A percentile compares a stretch with the other conserved stretches of the same genome.
Evolutionary conservation across 108 stramenopile genomes (phyloP).

Genomic region (Licmophora abbreviata): DNA sequence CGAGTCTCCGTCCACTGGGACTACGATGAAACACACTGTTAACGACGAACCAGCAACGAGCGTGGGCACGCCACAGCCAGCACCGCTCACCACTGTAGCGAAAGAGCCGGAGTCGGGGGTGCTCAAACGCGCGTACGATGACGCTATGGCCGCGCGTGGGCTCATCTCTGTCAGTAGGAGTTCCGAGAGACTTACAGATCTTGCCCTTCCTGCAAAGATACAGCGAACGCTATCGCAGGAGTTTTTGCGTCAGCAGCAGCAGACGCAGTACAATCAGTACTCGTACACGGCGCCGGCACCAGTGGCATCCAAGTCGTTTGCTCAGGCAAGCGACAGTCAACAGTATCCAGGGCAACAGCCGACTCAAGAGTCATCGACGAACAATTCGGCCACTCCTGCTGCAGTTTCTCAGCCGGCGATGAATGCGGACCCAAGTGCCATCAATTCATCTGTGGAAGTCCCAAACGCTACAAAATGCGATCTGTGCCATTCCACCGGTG

Average conservation of each 20-base stretch:
- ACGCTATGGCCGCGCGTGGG: constrained; percentile 82
- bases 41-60: constrained; percentile 4
- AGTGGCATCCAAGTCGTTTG: neutral
- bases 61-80: constrained; percentile 12
- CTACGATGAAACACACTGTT: constrained; percentile 9
- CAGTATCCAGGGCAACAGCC: constrained; percentile 40
- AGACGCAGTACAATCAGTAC: constrained; percentile 7
- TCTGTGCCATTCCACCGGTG: constrained; percentile 54
- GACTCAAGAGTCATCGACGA: neutral
- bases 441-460: too few relatives aligned
- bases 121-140: constrained; percentile 82
- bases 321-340: constrained; percentile 11
- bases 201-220: constrained; percentile 79
- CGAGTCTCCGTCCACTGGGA: constrained; percentile 37
- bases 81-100: constrained; percentile 22
- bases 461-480: constrained; percentile 72
- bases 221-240: constrained; percentile 81
- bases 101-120: constrained; percentile 36
- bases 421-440: too few relatives aligned
- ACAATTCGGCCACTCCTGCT: neutral
- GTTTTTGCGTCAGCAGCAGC: constrained; percentile 53
- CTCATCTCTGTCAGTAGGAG: constrained; percentile 79
- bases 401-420: constrained; percentile 6
- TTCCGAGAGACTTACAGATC: constrained; percentile 80
- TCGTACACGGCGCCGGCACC: constrained; percentile 8